Evolutionary conservation across 1,284 basidiomycete species (phyloP), one percentile per base, ranked within the genome.

Genomic region (Ganoderma sp.): DNA sequence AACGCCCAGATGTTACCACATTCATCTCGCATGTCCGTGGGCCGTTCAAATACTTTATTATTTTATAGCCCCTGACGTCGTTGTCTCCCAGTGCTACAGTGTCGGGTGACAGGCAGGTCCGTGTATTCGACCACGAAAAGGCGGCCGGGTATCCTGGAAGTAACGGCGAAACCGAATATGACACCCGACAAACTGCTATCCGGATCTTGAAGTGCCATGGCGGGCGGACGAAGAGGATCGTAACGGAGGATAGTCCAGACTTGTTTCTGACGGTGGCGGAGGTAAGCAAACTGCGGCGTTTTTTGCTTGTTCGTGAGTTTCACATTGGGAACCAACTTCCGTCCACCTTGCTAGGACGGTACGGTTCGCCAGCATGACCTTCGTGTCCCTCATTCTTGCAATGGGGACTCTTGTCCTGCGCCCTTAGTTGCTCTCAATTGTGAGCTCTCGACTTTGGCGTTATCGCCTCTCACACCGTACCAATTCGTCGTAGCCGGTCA

Each of bases 351-450:
- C 42, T 72, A 91, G 83, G 90, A 91, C 75, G 89, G 88, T 1
- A 83, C 87, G n/a, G 89, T 91, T 12, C 87, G 96, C 37, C 96
- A 97, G 78, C 95, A 97, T 77, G 96, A 98, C 78, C 81, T 98
- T 32, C 85, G 96, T 56, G 85, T 84, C 9, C 78, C 84, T 5
- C 94, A 95, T 78, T 78, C 78, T 32, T 95, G 93, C 79, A 72
- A 76, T 34, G 75, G 74, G 15, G 82, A 81, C 52, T 73, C 77
- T 1, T 94, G 93, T 76, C 89, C 93, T 28, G 80, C 87, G 5
- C 91, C 94, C 2, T 81, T 96, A 22, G 84, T 91, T 14, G 84
- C 84, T 71, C 76, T 91, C 57, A 80, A 83, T 37, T 84, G 88
- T 73, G 85, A 88, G 54, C 81, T 94, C 37, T 90, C 86, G 12